Percentiles rank a stretch among this genome's conserved stretches.
Evolutionary conservation across 2,329 filamentous ascomycete species (phyloP).

Genomic region (Ascocoryne sarcoides): DNA sequence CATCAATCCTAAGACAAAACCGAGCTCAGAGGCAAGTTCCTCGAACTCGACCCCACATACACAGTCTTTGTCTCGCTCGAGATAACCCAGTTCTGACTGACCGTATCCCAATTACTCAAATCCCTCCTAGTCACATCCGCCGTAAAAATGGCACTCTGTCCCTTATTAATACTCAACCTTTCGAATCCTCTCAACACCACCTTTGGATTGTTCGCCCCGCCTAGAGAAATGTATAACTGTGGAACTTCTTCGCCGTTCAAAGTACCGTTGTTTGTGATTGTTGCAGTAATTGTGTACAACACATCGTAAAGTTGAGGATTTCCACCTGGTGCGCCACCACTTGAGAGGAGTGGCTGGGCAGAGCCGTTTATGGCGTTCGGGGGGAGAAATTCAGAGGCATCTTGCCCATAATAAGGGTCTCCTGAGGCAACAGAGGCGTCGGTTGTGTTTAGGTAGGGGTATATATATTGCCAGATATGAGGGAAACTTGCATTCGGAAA

Average conservation of each 20-base stretch:
- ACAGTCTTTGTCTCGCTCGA: constrained; percentile 24
- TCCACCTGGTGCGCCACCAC: constrained; percentile 44
- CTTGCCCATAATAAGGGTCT: constrained; percentile 24
- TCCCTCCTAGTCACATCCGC: constrained; percentile 70
- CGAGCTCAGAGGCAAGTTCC: constrained; percentile 23
- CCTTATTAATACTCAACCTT: constrained; percentile 61
- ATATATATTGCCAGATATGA: constrained; percentile 42
- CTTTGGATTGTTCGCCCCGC: constrained; percentile 62
- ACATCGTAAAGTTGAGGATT: constrained; percentile 47
- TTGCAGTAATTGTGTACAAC: constrained; percentile 43
- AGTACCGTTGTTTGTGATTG: constrained; percentile 46
- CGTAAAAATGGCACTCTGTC: constrained; percentile 56
- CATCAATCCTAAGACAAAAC: constrained; percentile 6
- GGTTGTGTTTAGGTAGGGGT: constrained; percentile 47
- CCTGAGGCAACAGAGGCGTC: constrained; percentile 40
- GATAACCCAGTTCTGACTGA: constrained; percentile 71
- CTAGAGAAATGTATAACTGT: constrained; percentile 68
- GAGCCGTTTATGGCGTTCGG: constrained; percentile 35
- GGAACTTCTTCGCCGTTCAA: constrained; percentile 47
- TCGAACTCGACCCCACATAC: constrained; percentile 27
- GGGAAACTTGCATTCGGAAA: constrained; percentile 52
- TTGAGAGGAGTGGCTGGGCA: constrained; percentile 36
- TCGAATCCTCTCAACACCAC: constrained; percentile 73
- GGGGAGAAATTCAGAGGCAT: constrained; percentile 31
- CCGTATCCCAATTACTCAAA: constrained; percentile 77